Evolutionary conservation across 345 rosid genomes (phyloP), one percentile per base, ranked within the genome.

Genomic region (Salix koriyanagi): DNA sequence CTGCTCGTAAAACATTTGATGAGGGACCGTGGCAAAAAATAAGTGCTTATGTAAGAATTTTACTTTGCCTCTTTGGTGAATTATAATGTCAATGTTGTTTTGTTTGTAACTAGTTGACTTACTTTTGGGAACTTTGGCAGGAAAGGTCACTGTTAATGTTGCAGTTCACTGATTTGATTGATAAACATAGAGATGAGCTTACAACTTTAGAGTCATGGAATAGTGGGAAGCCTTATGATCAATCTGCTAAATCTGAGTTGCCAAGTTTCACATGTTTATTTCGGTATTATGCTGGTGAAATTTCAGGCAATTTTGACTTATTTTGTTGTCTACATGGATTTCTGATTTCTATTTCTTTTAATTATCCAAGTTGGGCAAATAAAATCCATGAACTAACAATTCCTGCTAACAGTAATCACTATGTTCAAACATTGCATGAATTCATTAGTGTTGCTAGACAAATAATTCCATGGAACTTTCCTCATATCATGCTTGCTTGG

Each of bases 21-120:
- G 93, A 91, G 74, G 98, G 99, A 79, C 96, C 98, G 39, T 95
- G 99, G 99, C 98, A 97, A 1, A 95, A 67, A 81, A 91, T 93
- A 97, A 83, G 90, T 67, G 90, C 98, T 80, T 93, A 93, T 83
- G 99, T 95, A 83, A 80, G 23, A 71, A 21, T 18, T 4, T 1
- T 41, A n/a, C 23, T 56, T 69, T n/a, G 7, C 8, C 69, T 54
- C 52, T 67, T 13, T 67, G 23, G 26, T 77, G 41, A 64, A 60
- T 65, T 50, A 14, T 62, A 19, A 34, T 34, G 21, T 44, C 16
- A 13, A 32, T 32, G 60, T 44, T 37, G 41, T 75, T 9, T 72
- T 58, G 67, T 75, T 39, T 75, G 52, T 50, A 34, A 23, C 6
- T 10, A 10, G 36, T 60, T 52, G 15, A 26, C 62, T 34, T 4